Evolutionary conservation across 345 rosid species (phyloP).

Genomic region (Citrus sp.): DNA sequence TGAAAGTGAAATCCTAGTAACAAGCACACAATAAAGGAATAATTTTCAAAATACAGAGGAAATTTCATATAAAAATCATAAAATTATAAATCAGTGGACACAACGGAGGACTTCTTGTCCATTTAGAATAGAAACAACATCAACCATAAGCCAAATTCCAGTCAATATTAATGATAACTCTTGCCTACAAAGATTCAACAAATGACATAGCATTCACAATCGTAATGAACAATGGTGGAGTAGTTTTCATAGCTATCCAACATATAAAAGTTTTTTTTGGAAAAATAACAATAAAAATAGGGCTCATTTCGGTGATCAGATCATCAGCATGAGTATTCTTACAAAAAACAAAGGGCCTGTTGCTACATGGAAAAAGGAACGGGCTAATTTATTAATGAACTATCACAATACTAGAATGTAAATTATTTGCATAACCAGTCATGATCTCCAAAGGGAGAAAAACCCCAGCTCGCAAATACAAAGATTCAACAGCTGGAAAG

Average conservation of each 20-base stretch:
- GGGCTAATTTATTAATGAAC: not conserved
- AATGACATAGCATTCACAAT: not conserved
- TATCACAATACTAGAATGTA: not conserved
- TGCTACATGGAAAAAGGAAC: not conserved
- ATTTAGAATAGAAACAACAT: slow-evolving; percentile 1
- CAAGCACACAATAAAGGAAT: not conserved
- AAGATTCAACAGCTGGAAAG: not conserved
- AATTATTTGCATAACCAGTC: not conserved
- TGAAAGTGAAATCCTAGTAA: not conserved
- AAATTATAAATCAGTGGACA: not conserved
- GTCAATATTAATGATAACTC: not conserved
- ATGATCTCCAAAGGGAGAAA: not conserved
- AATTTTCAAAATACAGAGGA: not conserved
- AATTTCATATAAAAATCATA: not conserved
- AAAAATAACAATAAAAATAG: not conserved
- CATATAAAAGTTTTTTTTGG: not conserved
- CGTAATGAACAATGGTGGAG: not conserved
- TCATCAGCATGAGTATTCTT: not conserved
- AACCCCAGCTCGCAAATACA: not conserved
- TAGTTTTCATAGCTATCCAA: not conserved
- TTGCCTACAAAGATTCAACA: not conserved
- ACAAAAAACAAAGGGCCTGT: not conserved
- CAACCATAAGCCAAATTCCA: slow-evolving; percentile 11
- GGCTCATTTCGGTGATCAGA: not conserved
- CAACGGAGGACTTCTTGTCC: not conserved